Evolutionary conservation across 1,284 basidiomycete species (phyloP).

Genomic region (Lentinula novae-zelandiae): DNA sequence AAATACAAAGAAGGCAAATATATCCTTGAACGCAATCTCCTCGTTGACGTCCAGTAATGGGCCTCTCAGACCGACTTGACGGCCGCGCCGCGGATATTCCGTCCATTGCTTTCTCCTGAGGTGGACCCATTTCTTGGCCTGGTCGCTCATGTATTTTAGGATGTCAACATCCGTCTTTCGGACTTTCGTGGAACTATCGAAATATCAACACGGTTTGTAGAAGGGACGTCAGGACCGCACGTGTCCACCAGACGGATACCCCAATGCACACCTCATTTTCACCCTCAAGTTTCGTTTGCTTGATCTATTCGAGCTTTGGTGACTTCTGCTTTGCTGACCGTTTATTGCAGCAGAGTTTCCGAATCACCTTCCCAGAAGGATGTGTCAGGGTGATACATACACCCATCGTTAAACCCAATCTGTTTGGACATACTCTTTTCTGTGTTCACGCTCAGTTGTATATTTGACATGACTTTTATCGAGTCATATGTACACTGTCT

Average conservation of each 20-base stretch:
- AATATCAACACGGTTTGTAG: constrained; percentile 7
- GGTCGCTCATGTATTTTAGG: constrained; percentile 1
- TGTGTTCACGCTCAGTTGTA: neutral
- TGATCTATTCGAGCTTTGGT: constrained; percentile 2
- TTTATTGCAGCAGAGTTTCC: constrained; percentile 5
- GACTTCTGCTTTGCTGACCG: constrained; percentile 7
- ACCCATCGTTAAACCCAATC: neutral
- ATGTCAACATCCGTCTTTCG: constrained; percentile 4
- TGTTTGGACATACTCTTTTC: neutral
- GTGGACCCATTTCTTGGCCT: constrained; percentile 2
- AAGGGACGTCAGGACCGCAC: neutral
- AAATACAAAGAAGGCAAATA: constrained; percentile 99
- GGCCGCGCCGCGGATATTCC: neutral
- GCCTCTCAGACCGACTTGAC: neutral
- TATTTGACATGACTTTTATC: neutral
- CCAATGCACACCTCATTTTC: neutral
- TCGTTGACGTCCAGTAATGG: constrained; percentile 71
- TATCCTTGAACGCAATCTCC: constrained; percentile 91
- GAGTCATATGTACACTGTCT: neutral
- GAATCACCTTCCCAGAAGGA: neutral
- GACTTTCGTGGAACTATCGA: constrained; percentile 1
- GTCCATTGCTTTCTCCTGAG: neutral
- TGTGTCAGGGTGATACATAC: neutral
- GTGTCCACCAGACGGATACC: neutral
- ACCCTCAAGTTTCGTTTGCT: neutral